These are phyloP conservation scores for Lentinula novae-zelandiae DNA, from an alignment of 1,284 basidiomycete genomes.

Conservation along the genomic window DNA sequence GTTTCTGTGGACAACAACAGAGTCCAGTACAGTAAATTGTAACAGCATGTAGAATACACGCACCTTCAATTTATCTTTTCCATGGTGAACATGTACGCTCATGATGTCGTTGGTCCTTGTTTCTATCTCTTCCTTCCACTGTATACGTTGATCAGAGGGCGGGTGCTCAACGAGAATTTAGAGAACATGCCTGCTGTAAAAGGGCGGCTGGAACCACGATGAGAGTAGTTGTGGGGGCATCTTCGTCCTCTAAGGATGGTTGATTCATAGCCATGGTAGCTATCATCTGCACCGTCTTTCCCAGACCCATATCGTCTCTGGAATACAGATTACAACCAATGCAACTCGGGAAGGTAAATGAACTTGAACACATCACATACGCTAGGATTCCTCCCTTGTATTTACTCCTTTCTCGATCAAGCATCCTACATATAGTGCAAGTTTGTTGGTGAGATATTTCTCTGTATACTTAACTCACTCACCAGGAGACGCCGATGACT, in stretches of 20 bases:
- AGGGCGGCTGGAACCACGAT: slow-evolving; percentile 70
- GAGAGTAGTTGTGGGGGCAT: slow-evolving; percentile 44
- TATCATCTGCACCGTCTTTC: slow-evolving; percentile 76
- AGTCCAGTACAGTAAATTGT: not conserved
- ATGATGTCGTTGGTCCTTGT: slow-evolving; percentile 65
- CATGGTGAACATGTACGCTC: slow-evolving; percentile 60
- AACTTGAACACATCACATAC: slow-evolving; percentile 29
- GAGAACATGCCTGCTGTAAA: slow-evolving; percentile 48
- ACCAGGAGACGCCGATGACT: slow-evolving; percentile 70
- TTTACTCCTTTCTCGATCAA: slow-evolving; percentile 47
- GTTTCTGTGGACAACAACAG: slow-evolving; percentile 11
- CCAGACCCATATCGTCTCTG: slow-evolving; percentile 89
- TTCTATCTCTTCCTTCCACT: slow-evolving; percentile 72
- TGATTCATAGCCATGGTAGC: slow-evolving; percentile 64
- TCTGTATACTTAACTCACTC: slow-evolving; percentile 15
- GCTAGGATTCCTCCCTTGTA: slow-evolving; percentile 76
- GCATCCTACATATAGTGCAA: slow-evolving; percentile 41
- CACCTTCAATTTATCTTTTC: slow-evolving; percentile 59
- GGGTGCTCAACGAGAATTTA: not conserved
- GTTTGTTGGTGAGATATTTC: not conserved
- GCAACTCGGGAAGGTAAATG: too few relatives aligned
- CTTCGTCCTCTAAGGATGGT: slow-evolving; percentile 40
- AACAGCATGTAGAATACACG: slow-evolving; percentile 22
- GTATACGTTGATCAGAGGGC: not conserved
- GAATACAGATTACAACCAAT: slow-evolving; percentile 5